Conservation (phyloP, 345 rosid genomes). For the Brassica rapa region DNA sequence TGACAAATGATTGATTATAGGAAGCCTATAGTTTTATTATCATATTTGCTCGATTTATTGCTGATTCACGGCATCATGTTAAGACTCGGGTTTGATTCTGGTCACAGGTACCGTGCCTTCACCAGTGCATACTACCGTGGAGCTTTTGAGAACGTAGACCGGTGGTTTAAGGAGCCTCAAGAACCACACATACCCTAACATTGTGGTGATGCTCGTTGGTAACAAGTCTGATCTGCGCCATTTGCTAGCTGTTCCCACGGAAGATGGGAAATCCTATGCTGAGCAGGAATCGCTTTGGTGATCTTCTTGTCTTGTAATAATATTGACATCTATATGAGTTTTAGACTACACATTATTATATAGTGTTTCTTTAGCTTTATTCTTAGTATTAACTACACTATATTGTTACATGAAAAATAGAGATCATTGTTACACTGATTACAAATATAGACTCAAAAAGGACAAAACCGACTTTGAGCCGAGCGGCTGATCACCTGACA, state of each 20-base stretch:
- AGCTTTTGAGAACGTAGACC: slow-evolving; percentile 68
- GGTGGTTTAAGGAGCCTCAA: slow-evolving; percentile 68
- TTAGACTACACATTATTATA: slow-evolving; percentile 24
- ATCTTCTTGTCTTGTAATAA: slow-evolving; percentile 43
- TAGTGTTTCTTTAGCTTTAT: background rate
- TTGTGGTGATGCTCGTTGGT: slow-evolving; percentile 71
- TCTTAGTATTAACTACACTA: too few species aligned
- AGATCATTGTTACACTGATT: too few species aligned
- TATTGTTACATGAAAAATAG: too few species aligned
- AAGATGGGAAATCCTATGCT: slow-evolving; percentile 63
- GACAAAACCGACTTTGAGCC: too few species aligned
- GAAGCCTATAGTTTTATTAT: background rate
- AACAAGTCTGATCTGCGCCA: slow-evolving; percentile 75
- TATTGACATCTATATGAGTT: slow-evolving; percentile 31
- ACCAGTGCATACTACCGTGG: slow-evolving; percentile 79
- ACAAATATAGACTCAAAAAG: too few species aligned
- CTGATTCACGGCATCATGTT: background rate
- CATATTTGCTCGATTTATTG: background rate
- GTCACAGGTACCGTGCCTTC: slow-evolving; percentile 63
- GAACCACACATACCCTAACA: slow-evolving; percentile 70
- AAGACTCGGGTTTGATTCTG: background rate
- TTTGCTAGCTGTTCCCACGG: slow-evolving; percentile 61
- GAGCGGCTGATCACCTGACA: background rate
- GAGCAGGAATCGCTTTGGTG: slow-evolving; percentile 55
- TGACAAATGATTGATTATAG: background rate